These are phyloP conservation scores for Volvox reticuliferus DNA, from an alignment of 139 green algal genomes.

Conservation along the genomic window DNA sequence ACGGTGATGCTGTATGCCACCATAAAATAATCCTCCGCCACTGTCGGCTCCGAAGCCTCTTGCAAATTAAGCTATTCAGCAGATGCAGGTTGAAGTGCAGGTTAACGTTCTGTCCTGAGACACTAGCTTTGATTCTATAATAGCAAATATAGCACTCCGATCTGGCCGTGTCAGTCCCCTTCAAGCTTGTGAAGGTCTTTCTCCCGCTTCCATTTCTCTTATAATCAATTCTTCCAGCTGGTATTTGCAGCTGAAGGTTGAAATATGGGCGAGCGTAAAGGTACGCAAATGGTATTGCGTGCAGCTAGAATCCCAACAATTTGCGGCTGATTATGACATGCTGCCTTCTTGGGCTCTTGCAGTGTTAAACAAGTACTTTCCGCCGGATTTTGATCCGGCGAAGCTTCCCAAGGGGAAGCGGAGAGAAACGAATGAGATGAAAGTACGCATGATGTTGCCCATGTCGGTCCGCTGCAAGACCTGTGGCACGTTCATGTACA, in stretches of 20 bases:
- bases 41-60: too few relatives aligned
- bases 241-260: too few relatives aligned
- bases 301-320: not conserved
- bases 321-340: not conserved
- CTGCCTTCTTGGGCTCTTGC: not conserved
- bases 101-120: too few relatives aligned
- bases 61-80: too few relatives aligned
- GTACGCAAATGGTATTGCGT: not conserved
- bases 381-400: constrained; percentile 93
- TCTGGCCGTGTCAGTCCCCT: too few relatives aligned
- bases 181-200: too few relatives aligned
- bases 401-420: constrained; percentile 86
- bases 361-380: constrained; percentile 84
- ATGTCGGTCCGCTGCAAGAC: constrained; percentile 97
- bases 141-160: too few relatives aligned
- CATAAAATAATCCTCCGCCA: too few relatives aligned
- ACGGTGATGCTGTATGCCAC: too few relatives aligned
- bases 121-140: too few relatives aligned
- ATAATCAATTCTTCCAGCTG: not conserved
- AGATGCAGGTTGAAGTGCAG: too few relatives aligned
- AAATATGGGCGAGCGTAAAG: constrained; percentile 66
- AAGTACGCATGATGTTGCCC: constrained; percentile 97
- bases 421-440: constrained; percentile 90
- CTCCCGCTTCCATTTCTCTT: not conserved
- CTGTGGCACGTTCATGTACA: constrained; percentile 99